Evolutionary conservation across 306 rosid species (phyloP), one percentile per base, ranked within the genome.

Genomic region (Lathyrus aphaca): DNA sequence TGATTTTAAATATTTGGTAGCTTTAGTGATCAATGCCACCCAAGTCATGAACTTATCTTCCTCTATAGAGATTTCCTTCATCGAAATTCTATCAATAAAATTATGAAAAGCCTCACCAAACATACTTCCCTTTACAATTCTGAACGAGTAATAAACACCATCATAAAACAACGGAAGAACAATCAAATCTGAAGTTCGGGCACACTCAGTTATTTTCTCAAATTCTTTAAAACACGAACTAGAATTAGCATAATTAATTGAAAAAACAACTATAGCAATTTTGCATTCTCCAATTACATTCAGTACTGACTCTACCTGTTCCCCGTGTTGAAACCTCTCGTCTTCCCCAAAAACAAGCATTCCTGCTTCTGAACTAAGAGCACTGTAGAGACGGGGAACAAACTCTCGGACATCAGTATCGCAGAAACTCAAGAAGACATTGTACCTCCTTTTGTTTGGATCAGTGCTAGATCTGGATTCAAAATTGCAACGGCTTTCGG

Each of bases 161-260:
- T 21, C 23, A 21, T 21, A 21, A 21, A 21, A 21, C 23, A 71
- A 27, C 10, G 77, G 77, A 3, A 73, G 3, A 63, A 73, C 46
- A 11, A 23, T 10, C 1, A 9, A 43, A 49, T 16, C 35, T 0
- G 4, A 2, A 16, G 40, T 14, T 16, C 12, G 13, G 16, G 14
- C 7, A 40, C 27, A 7, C 2, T 50, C 3, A 7, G 46, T 42
- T 21, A 70, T 69, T 15, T 39, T 38, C 40, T 35, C 53, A n/a
- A 69, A 15, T 17, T 63, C 71, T 14, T 50, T 14, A 5, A 73
- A 0, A 64, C 71, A 64, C 54, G 37, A 17, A 27, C 21, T 51
- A 0, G 78, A 73, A 7, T 9, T 8, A 4, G 57, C 65, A 5
- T 38, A 73, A 13, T 53, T 29, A 9, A 1, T 40, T 25, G 75